A percentile compares a stretch with the other conserved stretches of the same genome.
Evolutionary conservation across 176 grass and related monocot genomes (phyloP).

Genomic region (Thinopyrum elongatum): DNA sequence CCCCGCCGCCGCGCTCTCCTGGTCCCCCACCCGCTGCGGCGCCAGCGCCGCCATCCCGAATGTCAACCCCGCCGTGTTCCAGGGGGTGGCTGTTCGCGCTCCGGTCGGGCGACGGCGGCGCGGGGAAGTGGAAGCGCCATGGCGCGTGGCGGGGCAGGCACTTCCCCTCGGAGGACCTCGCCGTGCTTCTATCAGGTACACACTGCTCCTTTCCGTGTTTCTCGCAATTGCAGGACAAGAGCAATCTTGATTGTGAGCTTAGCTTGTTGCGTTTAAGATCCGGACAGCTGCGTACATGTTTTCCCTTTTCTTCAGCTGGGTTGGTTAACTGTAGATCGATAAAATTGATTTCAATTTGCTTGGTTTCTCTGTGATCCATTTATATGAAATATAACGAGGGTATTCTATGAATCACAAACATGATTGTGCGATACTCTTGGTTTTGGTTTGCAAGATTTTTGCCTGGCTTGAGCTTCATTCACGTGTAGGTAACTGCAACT

Average conservation of each 20-base stretch:
- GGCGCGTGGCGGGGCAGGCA: conserved; percentile 66
- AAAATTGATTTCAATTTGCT: not conserved
- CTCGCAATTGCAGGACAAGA: not conserved
- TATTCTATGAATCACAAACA: not conserved
- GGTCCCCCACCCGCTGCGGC: not conserved
- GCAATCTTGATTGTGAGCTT: not conserved
- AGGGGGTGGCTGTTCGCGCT: conserved; percentile 41
- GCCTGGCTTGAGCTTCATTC: not conserved
- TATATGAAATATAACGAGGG: not conserved
- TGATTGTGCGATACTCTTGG: not conserved
- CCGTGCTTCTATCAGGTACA: conserved; percentile 18
- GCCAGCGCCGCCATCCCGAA: too few species aligned
- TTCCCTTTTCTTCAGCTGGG: not conserved
- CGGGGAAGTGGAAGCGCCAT: conserved; percentile 77
- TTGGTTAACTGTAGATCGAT: not conserved
- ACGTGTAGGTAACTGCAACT: not conserved
- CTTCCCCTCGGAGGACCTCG: too few species aligned
- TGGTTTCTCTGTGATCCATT: not conserved
- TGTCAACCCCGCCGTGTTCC: not conserved
- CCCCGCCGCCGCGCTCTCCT: conserved; percentile 47
- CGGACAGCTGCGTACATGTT: not conserved
- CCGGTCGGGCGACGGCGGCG: conserved; percentile 51
- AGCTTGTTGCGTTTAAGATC: not conserved
- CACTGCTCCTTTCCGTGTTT: not conserved
- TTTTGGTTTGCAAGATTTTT: not conserved